Evolutionary conservation across 1,284 basidiomycete species (phyloP).

Genomic region (Cutaneotrichosporon mucoides): DNA sequence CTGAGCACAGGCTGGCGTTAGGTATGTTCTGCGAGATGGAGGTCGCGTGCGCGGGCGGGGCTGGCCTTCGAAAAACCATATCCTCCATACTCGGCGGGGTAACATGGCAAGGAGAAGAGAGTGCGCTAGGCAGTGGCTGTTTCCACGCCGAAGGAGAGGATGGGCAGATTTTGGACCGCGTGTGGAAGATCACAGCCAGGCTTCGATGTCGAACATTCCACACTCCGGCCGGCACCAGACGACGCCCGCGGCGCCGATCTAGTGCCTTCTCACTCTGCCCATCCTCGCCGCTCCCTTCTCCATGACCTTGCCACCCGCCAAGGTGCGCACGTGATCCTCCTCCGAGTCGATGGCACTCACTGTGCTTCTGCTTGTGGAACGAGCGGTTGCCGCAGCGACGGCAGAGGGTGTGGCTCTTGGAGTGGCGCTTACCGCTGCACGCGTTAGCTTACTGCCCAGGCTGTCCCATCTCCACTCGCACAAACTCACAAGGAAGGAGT

Average conservation of each 20-base stretch:
- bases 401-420: conserved; percentile 97
- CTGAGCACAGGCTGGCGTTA: conserved; percentile 72
- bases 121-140: too few species aligned
- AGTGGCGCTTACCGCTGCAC: conserved; percentile 82
- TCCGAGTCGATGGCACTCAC: conserved; percentile 53
- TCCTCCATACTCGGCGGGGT: too few species aligned
- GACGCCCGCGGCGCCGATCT: background rate
- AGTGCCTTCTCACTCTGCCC: background rate
- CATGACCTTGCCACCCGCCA: background rate
- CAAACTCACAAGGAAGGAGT: conserved; percentile 74
- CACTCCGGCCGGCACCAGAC: too few species aligned
- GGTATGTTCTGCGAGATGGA: background rate
- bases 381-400: conserved; percentile 87
- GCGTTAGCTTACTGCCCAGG: conserved; percentile 7
- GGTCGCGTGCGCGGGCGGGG: background rate
- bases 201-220: too few species aligned
- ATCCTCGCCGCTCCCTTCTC: too few species aligned
- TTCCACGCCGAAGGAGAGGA: too few species aligned
- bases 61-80: background rate
- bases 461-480: background rate
- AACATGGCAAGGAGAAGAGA: too few species aligned
- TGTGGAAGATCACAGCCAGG: too few species aligned
- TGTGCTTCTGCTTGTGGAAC: conserved; percentile 97
- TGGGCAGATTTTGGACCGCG: too few species aligned
- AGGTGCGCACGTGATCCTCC: background rate